Conservation (phyloP, 1,139 yeast species). For the Sugiyamaella paludigena region DNA sequence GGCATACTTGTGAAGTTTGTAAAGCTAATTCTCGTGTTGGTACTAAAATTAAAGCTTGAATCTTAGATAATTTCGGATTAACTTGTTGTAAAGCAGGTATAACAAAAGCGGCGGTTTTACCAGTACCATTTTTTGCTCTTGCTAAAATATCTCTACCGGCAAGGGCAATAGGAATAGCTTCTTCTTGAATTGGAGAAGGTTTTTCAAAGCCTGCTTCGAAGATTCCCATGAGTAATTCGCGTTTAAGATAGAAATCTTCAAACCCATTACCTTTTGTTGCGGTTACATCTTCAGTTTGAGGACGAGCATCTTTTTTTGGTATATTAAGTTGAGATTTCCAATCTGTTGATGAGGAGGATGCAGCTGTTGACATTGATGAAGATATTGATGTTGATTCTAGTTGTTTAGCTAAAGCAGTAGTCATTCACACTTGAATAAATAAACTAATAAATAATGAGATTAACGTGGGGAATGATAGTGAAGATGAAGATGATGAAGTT, state of each 20-base stretch:
- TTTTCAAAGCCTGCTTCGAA: constrained; percentile 98
- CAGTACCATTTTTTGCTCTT: constrained; percentile 98
- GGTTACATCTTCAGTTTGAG: constrained; percentile 95
- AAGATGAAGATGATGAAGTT: too few species aligned
- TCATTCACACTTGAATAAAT: not conserved
- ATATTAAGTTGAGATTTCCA: constrained; percentile 78
- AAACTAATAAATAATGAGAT: not conserved
- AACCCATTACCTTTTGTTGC: constrained; percentile 88
- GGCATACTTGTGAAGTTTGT: constrained; percentile 95
- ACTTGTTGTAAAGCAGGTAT: constrained; percentile 83
- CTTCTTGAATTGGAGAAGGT: constrained; percentile 98
- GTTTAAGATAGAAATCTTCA: constrained; percentile 86
- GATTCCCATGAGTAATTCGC: constrained; percentile 96
- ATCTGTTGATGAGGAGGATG: constrained; percentile 18
- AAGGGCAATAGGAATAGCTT: constrained; percentile 91
- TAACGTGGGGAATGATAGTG: not conserved
- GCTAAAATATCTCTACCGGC: constrained; percentile 96
- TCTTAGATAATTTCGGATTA: constrained; percentile 78
- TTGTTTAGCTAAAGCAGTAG: not conserved
- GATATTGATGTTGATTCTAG: not conserved
- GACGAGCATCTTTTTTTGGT: constrained; percentile 84
- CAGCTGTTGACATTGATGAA: not conserved
- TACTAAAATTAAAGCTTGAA: constrained; percentile 84
- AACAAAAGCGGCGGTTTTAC: constrained; percentile 95
- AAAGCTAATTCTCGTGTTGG: constrained; percentile 97